A percentile compares a stretch with the other conserved stretches of the same genome.
Evolutionary conservation across 140 eudicot genomes (phyloP).

Genomic region (Cichorium intybus): DNA sequence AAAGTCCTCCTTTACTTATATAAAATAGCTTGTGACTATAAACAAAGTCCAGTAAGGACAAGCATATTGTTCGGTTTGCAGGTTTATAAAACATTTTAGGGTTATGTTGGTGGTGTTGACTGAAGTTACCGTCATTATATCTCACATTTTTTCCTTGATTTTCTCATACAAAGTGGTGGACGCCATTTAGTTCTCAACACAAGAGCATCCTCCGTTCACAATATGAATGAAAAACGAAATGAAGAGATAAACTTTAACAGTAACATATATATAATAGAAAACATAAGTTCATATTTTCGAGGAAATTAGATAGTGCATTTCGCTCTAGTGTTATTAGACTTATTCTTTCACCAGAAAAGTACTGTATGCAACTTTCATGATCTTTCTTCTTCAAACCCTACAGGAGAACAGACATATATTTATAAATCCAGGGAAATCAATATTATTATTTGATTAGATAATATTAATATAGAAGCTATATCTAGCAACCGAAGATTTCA

Average conservation of each 20-base stretch:
- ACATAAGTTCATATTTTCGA: not conserved
- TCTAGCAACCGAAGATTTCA: not conserved
- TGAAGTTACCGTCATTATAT: too few species aligned
- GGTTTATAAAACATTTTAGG: too few species aligned
- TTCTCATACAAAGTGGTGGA: too few species aligned
- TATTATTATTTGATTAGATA: not conserved
- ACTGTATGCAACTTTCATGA: not conserved
- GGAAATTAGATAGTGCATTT: not conserved
- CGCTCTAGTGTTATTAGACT: not conserved
- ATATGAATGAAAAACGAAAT: too few species aligned
- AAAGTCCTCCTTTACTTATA: too few species aligned
- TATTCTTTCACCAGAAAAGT: not conserved
- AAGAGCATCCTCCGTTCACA: too few species aligned
- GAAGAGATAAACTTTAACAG: not conserved
- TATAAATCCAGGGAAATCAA: not conserved
- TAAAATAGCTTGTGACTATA: too few species aligned
- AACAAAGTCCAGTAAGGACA: too few species aligned
- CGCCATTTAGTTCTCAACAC: too few species aligned
- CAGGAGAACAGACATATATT: not conserved
- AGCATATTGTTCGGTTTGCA: too few species aligned
- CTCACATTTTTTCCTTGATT: too few species aligned
- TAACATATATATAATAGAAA: not conserved
- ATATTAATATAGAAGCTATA: not conserved
- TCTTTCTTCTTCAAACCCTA: slow-evolving; percentile 12
- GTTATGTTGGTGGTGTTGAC: too few species aligned